Evolutionary conservation across 148 eudicot species (phyloP).

Genomic region (Nepenthes mirabilis): DNA sequence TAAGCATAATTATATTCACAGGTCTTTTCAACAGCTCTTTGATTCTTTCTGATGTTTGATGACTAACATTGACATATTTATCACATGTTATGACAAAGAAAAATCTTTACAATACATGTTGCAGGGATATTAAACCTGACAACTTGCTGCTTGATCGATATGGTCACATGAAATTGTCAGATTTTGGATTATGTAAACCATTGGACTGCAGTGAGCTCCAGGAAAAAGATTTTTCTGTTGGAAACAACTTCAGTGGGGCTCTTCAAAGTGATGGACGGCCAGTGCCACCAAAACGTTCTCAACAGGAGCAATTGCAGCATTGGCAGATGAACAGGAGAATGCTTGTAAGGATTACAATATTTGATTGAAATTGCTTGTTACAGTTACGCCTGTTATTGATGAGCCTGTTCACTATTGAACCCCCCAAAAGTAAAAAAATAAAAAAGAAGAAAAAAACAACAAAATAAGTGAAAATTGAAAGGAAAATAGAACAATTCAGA

Average conservation of each 20-base stretch:
- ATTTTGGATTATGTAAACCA: conserved; percentile 97
- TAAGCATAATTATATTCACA: conserved; percentile 91
- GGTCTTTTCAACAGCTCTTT: conserved; percentile 28
- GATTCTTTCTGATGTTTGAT: background rate
- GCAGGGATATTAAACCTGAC: conserved; percentile 98
- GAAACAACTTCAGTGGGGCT: conserved; percentile 62
- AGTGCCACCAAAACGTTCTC: conserved; percentile 65
- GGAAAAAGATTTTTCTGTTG: conserved; percentile 75
- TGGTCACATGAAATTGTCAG: conserved; percentile 97
- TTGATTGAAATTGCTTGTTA: background rate
- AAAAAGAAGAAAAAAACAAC: no score
- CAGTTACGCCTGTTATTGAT: background rate
- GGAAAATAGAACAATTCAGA: no score
- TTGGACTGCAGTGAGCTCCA: conserved; percentile 83
- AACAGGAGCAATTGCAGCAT: conserved; percentile 90
- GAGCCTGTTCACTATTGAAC: no score
- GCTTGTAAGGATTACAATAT: conserved; percentile 46
- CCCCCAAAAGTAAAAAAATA: no score
- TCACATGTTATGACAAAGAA: background rate
- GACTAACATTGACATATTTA: background rate
- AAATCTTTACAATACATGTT: conserved; percentile 10
- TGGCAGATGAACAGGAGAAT: conserved; percentile 98
- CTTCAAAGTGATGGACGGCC: conserved; percentile 97
- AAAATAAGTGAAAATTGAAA: no score
- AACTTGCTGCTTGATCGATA: conserved; percentile 83